Evolutionary conservation across 164 flowering plant species (phyloP), one percentile per base, ranked within the genome.

Genomic region (Aristolochia californica): DNA sequence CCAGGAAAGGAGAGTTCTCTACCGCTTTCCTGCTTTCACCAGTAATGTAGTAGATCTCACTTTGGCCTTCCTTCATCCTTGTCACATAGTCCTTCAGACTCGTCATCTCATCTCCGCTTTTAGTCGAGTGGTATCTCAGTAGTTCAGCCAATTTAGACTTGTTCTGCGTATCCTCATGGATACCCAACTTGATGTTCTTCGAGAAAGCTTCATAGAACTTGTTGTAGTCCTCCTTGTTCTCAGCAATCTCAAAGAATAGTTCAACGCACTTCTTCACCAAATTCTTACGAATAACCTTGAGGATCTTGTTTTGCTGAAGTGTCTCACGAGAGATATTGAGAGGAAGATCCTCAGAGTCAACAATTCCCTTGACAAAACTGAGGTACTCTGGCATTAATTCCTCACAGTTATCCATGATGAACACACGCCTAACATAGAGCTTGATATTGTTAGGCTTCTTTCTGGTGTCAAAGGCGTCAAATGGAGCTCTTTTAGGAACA

Each of bases 101-200:
- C 13, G 72, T 69, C 79, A 80, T 22, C 68, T 80, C 82, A 55
- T 80, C 84, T 17, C 74, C 74, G 57, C 77, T 74, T 63, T 68
- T 74, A 25, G 77, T 70, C 0, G 77, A 74, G 60, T 68, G 61
- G 58, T 70, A 74, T 21, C 77, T 43, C 40, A 74, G 65, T 45
- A 74, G 26, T 11, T 74, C 77, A 40, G 77, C 74, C 27, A 74
- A 28, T 58, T 70, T 74, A 0, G 72, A 2, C 69, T 58, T 74
- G 75, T 74, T 74, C 61, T 65, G 70, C n/a, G 60, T 18, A 22
- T 74, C 77, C 53, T 70, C 77, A n/a, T 74, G 77, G 59, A 74
- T 70, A 12, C 77, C 77, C 25, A 74, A 62, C 60, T 74, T 74
- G 22, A 74, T 57, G 59, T 74, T 74, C 69, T 74, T 69, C 0